Evolutionary conservation across 1,139 yeast species (phyloP), one percentile per base, ranked within the genome.

Genomic region (Meyerozyma elateridarum): DNA sequence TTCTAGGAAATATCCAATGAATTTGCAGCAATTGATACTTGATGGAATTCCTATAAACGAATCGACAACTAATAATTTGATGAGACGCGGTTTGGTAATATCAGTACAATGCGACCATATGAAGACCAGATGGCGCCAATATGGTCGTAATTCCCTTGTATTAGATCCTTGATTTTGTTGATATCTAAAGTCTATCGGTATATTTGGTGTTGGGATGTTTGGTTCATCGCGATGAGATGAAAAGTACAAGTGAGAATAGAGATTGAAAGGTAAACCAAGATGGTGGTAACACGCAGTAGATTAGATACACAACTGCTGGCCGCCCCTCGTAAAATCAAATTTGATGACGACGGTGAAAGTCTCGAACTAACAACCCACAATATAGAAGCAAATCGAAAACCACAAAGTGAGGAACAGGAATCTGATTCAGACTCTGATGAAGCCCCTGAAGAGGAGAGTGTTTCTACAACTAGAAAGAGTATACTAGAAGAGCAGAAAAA

Each of bases 371-470:
- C 27, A 11, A 18, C 14, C 9, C 15, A 24, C 18, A 14, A 24
- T 13, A 24, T 18, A 5, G 27, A 17, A 3, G 27, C 14, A 14
- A n/a, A n/a, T n/a, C n/a, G 27, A 24, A 24, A 24, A 8, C 11
- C 14, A 4, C 18, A 11, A 14, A 15, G 17, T 3, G 55, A 50
- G 4, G 32, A 31, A 25, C 33, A 37, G 9, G 57, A 41, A 5
- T 39, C 46, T 1, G 63, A 54, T 9, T 42, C 49, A 12, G 62
- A 59, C 29, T 52, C 60, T 2, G 73, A 68, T 42, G 72, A 64
- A n/a, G 74, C 73, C 1, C 74, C 74, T 17, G 73, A 68, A 49
- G 73, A 67, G 46, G 73, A 65, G 38, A 56, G 68, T 5, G 58
- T 59, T 2, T 38, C 51, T 7, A 41, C 46, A 22, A 49, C 65